A percentile compares a stretch with the other conserved stretches of the same genome.
Conservation (phyloP, 352 stramenopile genomes). For the Globisporangium nagaii region DNA sequence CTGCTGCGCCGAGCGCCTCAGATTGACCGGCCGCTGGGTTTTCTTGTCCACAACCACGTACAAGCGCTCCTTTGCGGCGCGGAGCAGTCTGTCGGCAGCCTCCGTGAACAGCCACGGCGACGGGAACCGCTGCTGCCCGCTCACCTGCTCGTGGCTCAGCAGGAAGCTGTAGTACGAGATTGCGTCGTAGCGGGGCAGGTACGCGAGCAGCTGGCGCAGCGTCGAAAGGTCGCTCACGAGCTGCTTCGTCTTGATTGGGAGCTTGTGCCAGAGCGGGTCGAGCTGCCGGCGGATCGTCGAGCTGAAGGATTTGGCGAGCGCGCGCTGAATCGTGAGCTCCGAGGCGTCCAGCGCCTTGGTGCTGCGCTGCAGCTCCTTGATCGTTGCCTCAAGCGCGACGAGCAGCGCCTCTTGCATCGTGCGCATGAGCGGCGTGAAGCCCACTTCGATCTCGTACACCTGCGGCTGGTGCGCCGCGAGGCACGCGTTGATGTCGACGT, state of each 20-base stretch:
- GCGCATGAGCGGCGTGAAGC: conserved; percentile 89
- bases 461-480: conserved; percentile 84
- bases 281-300: conserved; percentile 84
- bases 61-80: conserved; percentile 90
- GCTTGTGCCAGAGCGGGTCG: conserved; percentile 96
- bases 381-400: conserved; percentile 89
- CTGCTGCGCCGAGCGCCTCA: conserved; percentile 13
- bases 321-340: conserved; percentile 92
- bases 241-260: conserved; percentile 92
- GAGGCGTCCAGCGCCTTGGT: conserved; percentile 76
- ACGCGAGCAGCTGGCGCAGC: conserved; percentile 84
- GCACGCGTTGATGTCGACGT: conserved; percentile 84
- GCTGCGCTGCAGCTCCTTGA: conserved; percentile 91
- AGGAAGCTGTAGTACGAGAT: conserved; percentile 96
- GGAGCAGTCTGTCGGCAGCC: conserved; percentile 90
- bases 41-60: conserved; percentile 79
- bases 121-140: conserved; percentile 69
- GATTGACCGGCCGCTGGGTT: conserved; percentile 37
- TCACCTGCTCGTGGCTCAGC: conserved; percentile 87
- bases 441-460: conserved; percentile 93
- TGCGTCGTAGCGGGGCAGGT: conserved; percentile 94
- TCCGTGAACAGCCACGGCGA: conserved; percentile 94
- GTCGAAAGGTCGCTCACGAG: conserved; percentile 80
- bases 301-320: conserved; percentile 81
- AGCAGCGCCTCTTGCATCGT: conserved; percentile 93